Base-by-base conservation (phyloP, 371 early-diverging fungal genomes). In the Funneliformis caledonium region DNA sequence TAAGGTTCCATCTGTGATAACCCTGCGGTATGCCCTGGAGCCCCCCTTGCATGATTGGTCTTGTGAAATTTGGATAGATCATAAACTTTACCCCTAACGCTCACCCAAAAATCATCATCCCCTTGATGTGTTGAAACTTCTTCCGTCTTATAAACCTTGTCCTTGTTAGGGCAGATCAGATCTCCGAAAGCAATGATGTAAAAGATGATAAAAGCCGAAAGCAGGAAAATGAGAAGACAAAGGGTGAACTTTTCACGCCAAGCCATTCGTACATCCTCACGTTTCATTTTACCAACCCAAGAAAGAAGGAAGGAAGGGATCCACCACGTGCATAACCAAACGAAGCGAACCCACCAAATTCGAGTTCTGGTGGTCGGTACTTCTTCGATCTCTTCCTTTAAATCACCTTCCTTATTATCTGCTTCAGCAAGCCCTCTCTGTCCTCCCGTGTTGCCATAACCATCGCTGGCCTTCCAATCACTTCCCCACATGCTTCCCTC, bases 221-320 rank as follows among this genome's bases (percentile, higher is more conserved):
- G 83, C 47, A 96, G 84, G 50, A 94, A 85, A 78, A 99, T 97
- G 72, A 99, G 82, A 81, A 94, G 85, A 84, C 97, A 97, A 14
- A 99, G 89, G 1, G 97, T 93, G 5, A 98, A 91, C 87, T 98
- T 97, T 86, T 98, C 98, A 73, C 98, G 92, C 98, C 98, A 98
- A 0, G 98, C 97, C 95, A 95, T 94, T 69, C 91, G 95, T 14
- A 97, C 90, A 84, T 97, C 97, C 74, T 91, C 90, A 48, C 96
- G 91, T 82, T 90, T 91, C 93, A 96, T 95, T 76, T 92, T 92
- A 61, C 96, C 92, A 81, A 92, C 85, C 67, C 84, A 84, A 37
- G 83, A 81, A 62, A 93, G 81, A 70, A 84, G 70, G 78, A 86
- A 89, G 19, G 92, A 88, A 7, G 95, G 95, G 45, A 95, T 91